Evolutionary conservation across 2,329 filamentous ascomycete species (phyloP), one percentile per base, ranked within the genome.

Genomic region (Rutstroemia sp.): DNA sequence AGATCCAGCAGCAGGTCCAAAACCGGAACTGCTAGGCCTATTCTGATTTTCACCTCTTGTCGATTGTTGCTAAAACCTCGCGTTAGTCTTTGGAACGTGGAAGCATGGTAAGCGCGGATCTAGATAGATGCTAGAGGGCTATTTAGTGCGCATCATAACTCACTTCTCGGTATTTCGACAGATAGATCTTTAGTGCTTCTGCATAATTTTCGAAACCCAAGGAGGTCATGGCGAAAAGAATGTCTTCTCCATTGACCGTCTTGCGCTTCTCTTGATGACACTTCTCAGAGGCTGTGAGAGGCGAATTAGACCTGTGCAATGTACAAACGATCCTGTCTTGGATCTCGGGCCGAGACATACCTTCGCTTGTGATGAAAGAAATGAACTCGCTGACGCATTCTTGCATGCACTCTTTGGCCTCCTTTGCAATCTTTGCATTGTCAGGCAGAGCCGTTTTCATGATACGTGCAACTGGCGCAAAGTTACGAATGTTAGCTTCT

Each of bases 381-480:
- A 99, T 99, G 74, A 99, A 99, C 76, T 99, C 94, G 84, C 92
- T 96, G 58, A 99, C 94, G 70, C 94, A 99, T 74, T 99, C 94
- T 73, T 99, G 94, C 94, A 99, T 97, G 75, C 94, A 99, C 72
- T 99, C 94, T 73, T 99, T 99, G 56, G 94, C 94, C 72, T 99
- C 94, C 72, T 99, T 99, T 58, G 92, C 92, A 60, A 99, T 99
- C 76, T 99, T 99, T 65, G 94, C 94, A 70, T 99, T 99, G 64
- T 99, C 94, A 51, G 94, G 94, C 49, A 99, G 80, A 6, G 94
- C 94, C 67, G 91, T 88, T 75, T 99, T 99, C 94, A 99, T 99
- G 73, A 99, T 97, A 57, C 94, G 88, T 64, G 94, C 94, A 69
- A 99, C 94, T 99, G 87, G 85, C 75, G 84, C 87, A 83, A 89